Evolutionary conservation across 495 filamentous ascomycete species (phyloP), one percentile per base, ranked within the genome.

Genomic region (Penicillium odoratum): DNA sequence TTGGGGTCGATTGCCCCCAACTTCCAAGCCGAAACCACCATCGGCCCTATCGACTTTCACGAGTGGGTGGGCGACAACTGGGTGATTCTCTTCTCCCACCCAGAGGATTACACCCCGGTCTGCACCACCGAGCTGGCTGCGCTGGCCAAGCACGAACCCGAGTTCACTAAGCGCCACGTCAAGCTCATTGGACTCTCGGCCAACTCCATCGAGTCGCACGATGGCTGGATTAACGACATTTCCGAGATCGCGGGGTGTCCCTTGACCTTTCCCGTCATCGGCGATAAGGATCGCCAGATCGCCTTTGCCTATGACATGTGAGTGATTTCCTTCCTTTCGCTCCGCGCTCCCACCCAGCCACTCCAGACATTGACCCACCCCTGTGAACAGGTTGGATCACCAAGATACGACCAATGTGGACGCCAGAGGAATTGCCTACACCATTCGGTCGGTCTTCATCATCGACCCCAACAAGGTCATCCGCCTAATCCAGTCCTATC

Each of bases 141-240:
- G 18, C 33, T 52, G 31, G 50, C 50, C 34, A 52, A 52, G 21
- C 25, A 52, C 34, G 50, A 52, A 9, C 33, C 50, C 33, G 50
- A 52, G 21, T 52, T 52, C 50, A 52, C 50, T 16, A 52, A 40
- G 18, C 50, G 50, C 50, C 31, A 52, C 16, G 50, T 52, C 10
- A 52, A 52, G 34, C 50, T 52, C 0, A 52, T 52, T n/a, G 50
- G 50, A 7, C 50, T 52, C 34, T 52, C 50, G 34, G 50, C 50
- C 50, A 52, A 52, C 31, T 52, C 50, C 34, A 52, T 52, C 33
- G 33, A 52, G 34, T 52, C 50, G 18, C 50, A 52, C 50, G 50
- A 52, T 52, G 50, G 50, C 50, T 52, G 50, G 50, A 52, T 52
- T 16, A 52, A 52, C 16, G 50, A 52, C 50, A 52, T 52, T 52